Conservation (phyloP, 345 rosid species). For the Firmiana major region DNA sequence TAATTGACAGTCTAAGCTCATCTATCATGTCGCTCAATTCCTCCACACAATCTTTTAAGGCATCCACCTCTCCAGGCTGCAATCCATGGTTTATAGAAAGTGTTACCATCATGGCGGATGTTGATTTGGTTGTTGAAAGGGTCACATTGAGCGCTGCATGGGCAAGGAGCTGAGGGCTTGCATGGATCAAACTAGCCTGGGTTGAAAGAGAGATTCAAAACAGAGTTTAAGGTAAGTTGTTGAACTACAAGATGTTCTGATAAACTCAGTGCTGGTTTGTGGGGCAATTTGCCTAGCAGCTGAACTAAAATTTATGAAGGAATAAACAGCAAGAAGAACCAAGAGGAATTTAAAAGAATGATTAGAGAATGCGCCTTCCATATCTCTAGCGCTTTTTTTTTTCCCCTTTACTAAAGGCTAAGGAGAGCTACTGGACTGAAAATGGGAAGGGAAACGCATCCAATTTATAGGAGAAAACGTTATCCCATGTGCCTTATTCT, state of each 20-base stretch:
- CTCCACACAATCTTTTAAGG: slow-evolving; percentile 69
- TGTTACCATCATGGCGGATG: slow-evolving; percentile 37
- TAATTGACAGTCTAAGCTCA: slow-evolving; percentile 50
- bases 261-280: slow-evolving; percentile 42
- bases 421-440: slow-evolving; percentile 13
- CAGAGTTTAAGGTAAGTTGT: slow-evolving; percentile 72
- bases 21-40: slow-evolving; percentile 54
- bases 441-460: neutral
- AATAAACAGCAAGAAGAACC: slow-evolving; percentile 17
- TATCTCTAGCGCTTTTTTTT: neutral
- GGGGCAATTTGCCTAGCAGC: slow-evolving; percentile 24
- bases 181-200: slow-evolving; percentile 54
- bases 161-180: slow-evolving; percentile 66
- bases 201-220: slow-evolving; percentile 44
- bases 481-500: neutral
- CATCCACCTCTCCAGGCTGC: slow-evolving; percentile 44
- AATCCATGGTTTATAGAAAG: slow-evolving; percentile 40
- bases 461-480: slow-evolving; percentile 20
- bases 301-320: slow-evolving; percentile 16
- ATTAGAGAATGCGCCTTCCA: slow-evolving; percentile 20
- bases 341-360: slow-evolving; percentile 10
- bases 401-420: neutral
- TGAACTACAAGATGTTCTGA: slow-evolving; percentile 49
- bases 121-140: slow-evolving; percentile 38
- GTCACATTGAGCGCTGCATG: slow-evolving; percentile 63